Base-by-base conservation (phyloP, 305 asterid genomes). In the Solanum hybrid region DNA sequence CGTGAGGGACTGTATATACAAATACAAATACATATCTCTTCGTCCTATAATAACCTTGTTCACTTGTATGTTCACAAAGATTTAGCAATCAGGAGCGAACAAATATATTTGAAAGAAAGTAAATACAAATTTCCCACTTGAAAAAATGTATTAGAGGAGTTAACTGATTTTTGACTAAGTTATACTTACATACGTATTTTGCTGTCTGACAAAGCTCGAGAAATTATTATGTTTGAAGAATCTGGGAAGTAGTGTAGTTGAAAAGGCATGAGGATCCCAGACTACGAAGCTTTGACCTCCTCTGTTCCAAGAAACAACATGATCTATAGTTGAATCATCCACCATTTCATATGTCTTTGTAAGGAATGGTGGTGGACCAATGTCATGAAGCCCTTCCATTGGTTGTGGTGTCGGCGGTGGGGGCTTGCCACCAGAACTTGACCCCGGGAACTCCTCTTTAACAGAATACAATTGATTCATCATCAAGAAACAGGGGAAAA, bases 121-220 rank as follows among this genome's bases (percentile, higher is more conserved):
- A 31, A 31, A 31, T 31, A 31, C 32, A 31, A 31, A 31, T 33
- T 84, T 6, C 76, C 88, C 88, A 84, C 76, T 51, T 20, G 17
- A 33, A 33, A 33, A 33, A 33, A 33, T 84, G 81, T 26, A 61
- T 33, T 32, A 32, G 27, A 72, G 26, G 26, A 37, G 29, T 24
- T 36, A 10, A 72, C 1, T 14, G 61, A 76, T 11, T 51, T 61
- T 4, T n/a, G 61, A 13, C 7, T 0, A 0, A 24, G 61, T 45
- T 33, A 33, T 70, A 24, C 97, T 93, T 90, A 97, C 98, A 92
- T 97, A 97, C 86, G 98, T 97, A 90, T 97, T 97, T 38, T 94
- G 95, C 91, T 96, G 99, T 85, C 99, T 91, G 11, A 96, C 98
- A 89, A 96, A 96, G 94, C 98, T 96, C 0, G 99, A 94, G 95